Base-by-base conservation (phyloP, 768 basidiomycete genomes). In the Leccinum subtestaceum region DNA sequence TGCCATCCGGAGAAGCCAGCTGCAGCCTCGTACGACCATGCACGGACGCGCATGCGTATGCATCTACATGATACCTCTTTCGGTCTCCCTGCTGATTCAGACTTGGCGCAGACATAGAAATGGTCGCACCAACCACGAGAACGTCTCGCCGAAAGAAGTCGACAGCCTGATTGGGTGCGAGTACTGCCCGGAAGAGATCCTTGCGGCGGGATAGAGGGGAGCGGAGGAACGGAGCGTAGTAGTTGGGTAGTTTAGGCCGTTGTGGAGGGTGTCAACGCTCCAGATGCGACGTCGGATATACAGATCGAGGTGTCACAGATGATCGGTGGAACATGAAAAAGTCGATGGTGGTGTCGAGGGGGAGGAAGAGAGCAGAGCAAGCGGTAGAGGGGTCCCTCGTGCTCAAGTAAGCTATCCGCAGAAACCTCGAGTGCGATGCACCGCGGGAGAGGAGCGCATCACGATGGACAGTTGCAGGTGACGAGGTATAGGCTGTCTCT, bases 1-100 rank as follows among this genome's bases (percentile, higher is more conserved):
- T 59, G 63, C 70, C 70, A 72, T 4, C 70, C 70, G 53, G 57
- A 72, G 63, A 71, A 71, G 49, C 68, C 70, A 4, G 19, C 43
- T 0, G 70, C 64, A 0, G 70, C 66, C 53, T 71, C 70, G 56
- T 71, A 71, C 12, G 70, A 60, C 21, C 21, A 21, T 21, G 21
- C 21, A 21, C 21, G 21, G 21, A 21, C 21, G 21, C 21, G 2
- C 21, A 21, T 2, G 21, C 21, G 21, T 2, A 2, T 21, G 21
- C 21, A 21, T 21, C 21, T 2, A 21, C 21, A 21, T 21, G 21
- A 21, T 2, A 21, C 21, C 21, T 21, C 21, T 21, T 21, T 21
- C 21, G 21, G 21, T 21, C 21, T 21, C 21, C 2, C 21, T 21
- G 21, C 21, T 21, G 21, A 21, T 21, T 21, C 21, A 21, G 21